Base-by-base conservation (phyloP, 2,329 filamentous ascomycete species). In the Aureobasidium sp. region DNA sequence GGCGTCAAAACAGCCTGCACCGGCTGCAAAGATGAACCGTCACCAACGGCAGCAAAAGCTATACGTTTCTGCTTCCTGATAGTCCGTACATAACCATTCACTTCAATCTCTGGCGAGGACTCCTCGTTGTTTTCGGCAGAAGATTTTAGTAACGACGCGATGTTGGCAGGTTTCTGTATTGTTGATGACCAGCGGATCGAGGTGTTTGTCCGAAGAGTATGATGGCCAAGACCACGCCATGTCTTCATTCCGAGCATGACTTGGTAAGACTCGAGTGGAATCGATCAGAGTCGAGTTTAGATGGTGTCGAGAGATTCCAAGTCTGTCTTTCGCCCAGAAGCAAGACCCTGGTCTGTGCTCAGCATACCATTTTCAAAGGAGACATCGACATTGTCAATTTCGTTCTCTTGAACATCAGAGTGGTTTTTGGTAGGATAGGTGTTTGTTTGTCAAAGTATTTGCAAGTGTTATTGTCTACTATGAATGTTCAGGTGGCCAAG, bases 11-110 rank as follows among this genome's bases (percentile, higher is more conserved):
- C 84, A 47, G 87, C 90, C 76, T 99, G 94, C 60, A 97, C 73
- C 29, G 89, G 79, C 63, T 86, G 79, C 66, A 89, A 78, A 43
- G 88, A 90, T 13, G 91, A 95, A 46, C 94, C 94, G 78, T 99
- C 94, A 11, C 87, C 87, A 57, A 97, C 79, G 62, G 90, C 84
- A 57, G 92, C 87, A 75, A 99, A 97, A 5, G 88, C 86, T 62
- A 88, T 80, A 23, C 82, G 82, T 72, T 96, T 95, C 78, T 95
- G 91, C 72, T 90, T 89, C 64, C 93, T 83, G 62, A 96, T 86
- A 4, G 90, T 93, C 64, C 89, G 84, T 60, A 96, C 81, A 76
- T 88, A 93, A 63, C 92, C 93, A 70, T 88, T 82, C 66, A 96
- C 78, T 23, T 66, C 61, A 40, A 72, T 49, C 7, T 55, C 49